Evolutionary conservation across 2,329 filamentous ascomycete genomes (phyloP).

Genomic region (Alternaria sp.): DNA sequence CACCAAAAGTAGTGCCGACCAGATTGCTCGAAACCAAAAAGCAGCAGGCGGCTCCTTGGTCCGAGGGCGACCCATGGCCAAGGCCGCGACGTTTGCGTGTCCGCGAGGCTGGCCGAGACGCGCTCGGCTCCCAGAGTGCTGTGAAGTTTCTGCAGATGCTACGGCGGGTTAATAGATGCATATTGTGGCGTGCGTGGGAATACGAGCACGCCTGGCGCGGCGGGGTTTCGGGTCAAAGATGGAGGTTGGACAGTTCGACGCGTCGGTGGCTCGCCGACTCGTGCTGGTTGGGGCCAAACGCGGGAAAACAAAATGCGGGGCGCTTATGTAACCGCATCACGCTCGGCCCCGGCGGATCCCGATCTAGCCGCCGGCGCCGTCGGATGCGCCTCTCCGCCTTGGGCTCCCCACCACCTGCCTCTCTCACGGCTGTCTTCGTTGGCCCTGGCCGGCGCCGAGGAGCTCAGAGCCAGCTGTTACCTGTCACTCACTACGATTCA

Average conservation of each 20-base stretch:
- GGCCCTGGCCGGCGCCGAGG: constrained; percentile 1
- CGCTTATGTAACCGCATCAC: constrained; percentile 11
- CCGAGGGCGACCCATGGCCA: not conserved
- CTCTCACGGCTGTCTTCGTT: not conserved
- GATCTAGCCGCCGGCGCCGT: not conserved
- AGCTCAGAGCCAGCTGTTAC: not conserved
- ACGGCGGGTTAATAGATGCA: constrained; percentile 17
- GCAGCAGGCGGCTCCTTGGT: constrained; percentile 7
- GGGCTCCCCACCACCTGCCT: not conserved
- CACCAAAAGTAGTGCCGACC: constrained; percentile 4
- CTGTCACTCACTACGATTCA: not conserved
- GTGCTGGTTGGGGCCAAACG: constrained; percentile 1
- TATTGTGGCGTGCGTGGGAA: constrained; percentile 28
- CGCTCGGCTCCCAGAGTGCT: constrained; percentile 7
- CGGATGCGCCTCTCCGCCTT: constrained; percentile 2
- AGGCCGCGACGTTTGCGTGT: constrained; percentile 2
- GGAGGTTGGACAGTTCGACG: constrained; percentile 11
- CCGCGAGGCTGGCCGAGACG: constrained; percentile 12
- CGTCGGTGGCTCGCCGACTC: constrained; percentile 4
- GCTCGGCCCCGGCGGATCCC: not conserved
- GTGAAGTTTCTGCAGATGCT: constrained; percentile 2
- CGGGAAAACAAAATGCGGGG: not conserved
- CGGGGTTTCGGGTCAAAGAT: constrained; percentile 1
- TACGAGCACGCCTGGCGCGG: constrained; percentile 14
- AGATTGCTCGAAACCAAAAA: constrained; percentile 10